phyloP scores from a whole-genome alignment of 2,329 filamentous ascomycete genomes.

The Fusarium nygamai region DNA sequence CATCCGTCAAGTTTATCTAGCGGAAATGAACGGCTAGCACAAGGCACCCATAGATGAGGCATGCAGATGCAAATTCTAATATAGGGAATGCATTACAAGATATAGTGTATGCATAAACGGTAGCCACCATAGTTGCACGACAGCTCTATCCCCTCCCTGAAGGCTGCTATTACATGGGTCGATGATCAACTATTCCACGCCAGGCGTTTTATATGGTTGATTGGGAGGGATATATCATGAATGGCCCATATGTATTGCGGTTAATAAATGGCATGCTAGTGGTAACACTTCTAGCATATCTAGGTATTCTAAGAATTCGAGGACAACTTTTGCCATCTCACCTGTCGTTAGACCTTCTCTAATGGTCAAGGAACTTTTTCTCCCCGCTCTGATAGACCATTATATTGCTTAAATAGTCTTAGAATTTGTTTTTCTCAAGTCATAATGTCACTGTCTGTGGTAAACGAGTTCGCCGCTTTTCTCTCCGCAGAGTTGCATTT shows the following conservation, averaged over 20 bases:
- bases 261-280: not conserved
- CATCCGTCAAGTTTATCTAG: not conserved
- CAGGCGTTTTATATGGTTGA: not conserved
- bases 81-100: not conserved
- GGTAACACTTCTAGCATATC: not conserved
- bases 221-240: not conserved
- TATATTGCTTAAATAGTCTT: not conserved
- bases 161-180: not conserved
- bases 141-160: not conserved
- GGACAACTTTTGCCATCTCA: not conserved
- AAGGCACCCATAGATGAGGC: not conserved
- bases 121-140: not conserved
- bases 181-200: not conserved
- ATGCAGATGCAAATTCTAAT: not conserved
- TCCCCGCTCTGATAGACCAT: not conserved
- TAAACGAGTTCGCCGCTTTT: not conserved
- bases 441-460: not conserved
- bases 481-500: not conserved
- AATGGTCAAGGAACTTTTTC: not conserved
- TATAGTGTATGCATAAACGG: not conserved
- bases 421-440: not conserved
- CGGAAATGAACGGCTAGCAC: not conserved
- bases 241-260: not conserved
- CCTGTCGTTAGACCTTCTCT: not conserved
- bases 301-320: not conserved